These are phyloP conservation scores for Paramecium primaurelia DNA, from an alignment of 73 alveolate species.

Conservation along the genomic window DNA sequence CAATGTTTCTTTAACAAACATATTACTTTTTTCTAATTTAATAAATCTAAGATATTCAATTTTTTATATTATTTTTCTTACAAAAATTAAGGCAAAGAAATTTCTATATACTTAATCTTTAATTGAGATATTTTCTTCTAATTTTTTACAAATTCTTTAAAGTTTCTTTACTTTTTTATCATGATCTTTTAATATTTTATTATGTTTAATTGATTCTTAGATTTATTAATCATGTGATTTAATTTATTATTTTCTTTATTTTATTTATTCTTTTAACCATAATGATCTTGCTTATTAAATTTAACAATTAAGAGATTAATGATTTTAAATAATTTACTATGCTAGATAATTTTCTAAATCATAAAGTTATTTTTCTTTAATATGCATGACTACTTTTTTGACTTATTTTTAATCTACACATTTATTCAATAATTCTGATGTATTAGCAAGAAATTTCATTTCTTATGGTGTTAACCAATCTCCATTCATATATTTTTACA, in stretches of 20 bases:
- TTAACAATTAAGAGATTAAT: neutral
- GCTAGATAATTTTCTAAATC: neutral
- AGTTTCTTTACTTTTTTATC: neutral
- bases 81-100: slow-evolving; percentile 29
- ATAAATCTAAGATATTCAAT: neutral
- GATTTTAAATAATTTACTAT: neutral
- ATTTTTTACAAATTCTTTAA: slow-evolving; percentile 29
- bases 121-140: slow-evolving; percentile 38
- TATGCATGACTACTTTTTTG: neutral
- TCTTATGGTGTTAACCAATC: slow-evolving; percentile 58
- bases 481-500: slow-evolving; percentile 41
- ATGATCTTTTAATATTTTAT: neutral
- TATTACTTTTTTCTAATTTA: neutral
- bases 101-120: slow-evolving; percentile 47
- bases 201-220: neutral
- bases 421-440: slow-evolving; percentile 45
- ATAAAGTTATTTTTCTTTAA: neutral
- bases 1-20: neutral
- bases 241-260: neutral
- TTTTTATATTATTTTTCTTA: slow-evolving; percentile 30
- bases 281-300: neutral
- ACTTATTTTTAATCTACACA: slow-evolving; percentile 55
- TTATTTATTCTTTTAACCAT: neutral
- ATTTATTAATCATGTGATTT: neutral
- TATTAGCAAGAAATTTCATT: slow-evolving; percentile 58